phyloP scores from a whole-genome alignment of 1,284 basidiomycete genomes.

The Cutaneotrichosporon dermatis region DNA sequence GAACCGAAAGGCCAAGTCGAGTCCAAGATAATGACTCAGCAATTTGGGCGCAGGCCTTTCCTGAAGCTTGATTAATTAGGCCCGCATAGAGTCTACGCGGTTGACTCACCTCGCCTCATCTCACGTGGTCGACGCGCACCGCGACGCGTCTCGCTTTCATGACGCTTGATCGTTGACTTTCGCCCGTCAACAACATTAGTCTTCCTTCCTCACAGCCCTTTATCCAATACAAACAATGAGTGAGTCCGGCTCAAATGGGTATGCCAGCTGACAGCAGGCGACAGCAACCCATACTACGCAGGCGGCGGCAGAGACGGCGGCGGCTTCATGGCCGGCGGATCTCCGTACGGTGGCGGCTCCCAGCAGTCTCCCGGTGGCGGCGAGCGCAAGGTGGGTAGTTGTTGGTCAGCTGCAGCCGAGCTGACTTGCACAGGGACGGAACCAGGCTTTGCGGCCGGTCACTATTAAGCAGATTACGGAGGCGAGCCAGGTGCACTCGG shows the following conservation, averaged over 20 bases:
- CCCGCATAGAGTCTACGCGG: too few relatives aligned
- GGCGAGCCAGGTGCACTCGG: slow-evolving; percentile 76
- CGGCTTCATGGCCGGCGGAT: slow-evolving; percentile 33
- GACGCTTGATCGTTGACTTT: slow-evolving; percentile 7
- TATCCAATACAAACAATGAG: slow-evolving; percentile 8
- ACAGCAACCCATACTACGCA: slow-evolving; percentile 44
- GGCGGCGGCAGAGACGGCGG: slow-evolving; percentile 31
- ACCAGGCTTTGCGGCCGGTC: slow-evolving; percentile 73
- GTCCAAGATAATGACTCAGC: too few relatives aligned
- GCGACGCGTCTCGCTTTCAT: slow-evolving; percentile 12
- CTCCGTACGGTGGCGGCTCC: slow-evolving; percentile 28
- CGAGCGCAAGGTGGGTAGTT: slow-evolving; percentile 18
- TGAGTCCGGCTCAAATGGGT: too few relatives aligned
- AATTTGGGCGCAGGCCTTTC: too few relatives aligned
- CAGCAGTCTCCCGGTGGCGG: slow-evolving; percentile 39
- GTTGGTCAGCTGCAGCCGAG: too few relatives aligned
- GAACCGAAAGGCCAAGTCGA: too few relatives aligned
- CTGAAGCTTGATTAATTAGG: too few relatives aligned
- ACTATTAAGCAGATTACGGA: slow-evolving; percentile 74
- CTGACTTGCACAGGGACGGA: slow-evolving; percentile 20
- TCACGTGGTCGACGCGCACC: background rate
- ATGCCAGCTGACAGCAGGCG: slow-evolving; percentile 30
- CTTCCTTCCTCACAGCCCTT: too few relatives aligned
- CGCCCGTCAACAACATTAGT: background rate
- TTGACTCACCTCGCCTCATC: slow-evolving; percentile 6